Percentiles rank a stretch among this genome's conserved stretches.
Conservation (phyloP, 2,329 filamentous ascomycete genomes). For the Gaeumannomyces sp. region DNA sequence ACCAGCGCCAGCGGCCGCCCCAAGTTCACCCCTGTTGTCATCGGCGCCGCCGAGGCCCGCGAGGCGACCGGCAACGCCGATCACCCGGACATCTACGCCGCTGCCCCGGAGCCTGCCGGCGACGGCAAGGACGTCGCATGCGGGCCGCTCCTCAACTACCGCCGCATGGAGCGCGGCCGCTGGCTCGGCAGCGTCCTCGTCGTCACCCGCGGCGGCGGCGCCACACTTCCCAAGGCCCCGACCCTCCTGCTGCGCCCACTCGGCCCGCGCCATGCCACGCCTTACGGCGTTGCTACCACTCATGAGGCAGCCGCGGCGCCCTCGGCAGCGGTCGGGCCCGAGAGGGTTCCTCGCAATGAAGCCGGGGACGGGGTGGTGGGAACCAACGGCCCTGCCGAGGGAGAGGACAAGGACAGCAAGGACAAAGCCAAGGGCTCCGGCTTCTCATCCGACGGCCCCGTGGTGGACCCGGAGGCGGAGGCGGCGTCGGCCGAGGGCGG, state of each 20-base stretch:
- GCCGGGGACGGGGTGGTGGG: slow-evolving; percentile 24
- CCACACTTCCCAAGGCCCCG: slow-evolving; percentile 42
- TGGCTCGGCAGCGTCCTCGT: slow-evolving; percentile 87
- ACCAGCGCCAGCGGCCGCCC: slow-evolving; percentile 20
- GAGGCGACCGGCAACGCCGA: slow-evolving; percentile 14
- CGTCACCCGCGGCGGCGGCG: slow-evolving; percentile 66
- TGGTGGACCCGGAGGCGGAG: background rate
- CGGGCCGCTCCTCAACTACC: slow-evolving; percentile 73
- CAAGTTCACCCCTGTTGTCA: slow-evolving; percentile 42
- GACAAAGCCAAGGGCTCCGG: slow-evolving; percentile 14
- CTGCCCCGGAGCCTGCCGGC: slow-evolving; percentile 12
- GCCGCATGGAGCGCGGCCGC: slow-evolving; percentile 58
- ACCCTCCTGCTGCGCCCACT: slow-evolving; percentile 47
- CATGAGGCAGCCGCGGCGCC: slow-evolving; percentile 3
- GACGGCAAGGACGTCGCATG: slow-evolving; percentile 58
- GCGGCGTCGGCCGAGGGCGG: slow-evolving; percentile 20
- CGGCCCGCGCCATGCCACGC: slow-evolving; percentile 19
- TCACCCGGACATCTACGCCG: slow-evolving; percentile 26
- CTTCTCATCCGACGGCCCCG: background rate
- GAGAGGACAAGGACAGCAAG: slow-evolving; percentile 30
- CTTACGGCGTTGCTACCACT: slow-evolving; percentile 1
- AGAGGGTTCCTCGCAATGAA: slow-evolving; percentile 15
- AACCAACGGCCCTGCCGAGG: slow-evolving; percentile 34
- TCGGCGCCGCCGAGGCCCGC: slow-evolving; percentile 32
- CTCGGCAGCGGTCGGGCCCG: slow-evolving; percentile 12